These are phyloP conservation scores for Thalassiosira sp. DNA, from an alignment of 352 stramenopile genomes.

Conservation along the genomic window DNA sequence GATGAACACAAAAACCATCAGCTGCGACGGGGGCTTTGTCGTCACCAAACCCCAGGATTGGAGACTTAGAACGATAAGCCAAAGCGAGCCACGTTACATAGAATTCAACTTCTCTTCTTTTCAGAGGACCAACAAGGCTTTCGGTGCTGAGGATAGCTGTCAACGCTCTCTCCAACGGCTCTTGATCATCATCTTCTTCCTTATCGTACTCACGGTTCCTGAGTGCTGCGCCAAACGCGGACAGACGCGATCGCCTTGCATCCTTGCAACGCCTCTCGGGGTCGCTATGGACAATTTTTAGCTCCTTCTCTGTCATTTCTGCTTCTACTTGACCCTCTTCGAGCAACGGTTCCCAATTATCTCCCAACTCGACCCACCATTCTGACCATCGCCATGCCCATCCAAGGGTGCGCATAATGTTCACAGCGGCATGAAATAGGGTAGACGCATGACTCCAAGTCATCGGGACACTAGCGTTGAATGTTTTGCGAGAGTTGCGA, in stretches of 20 bases:
- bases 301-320: constrained; percentile 77
- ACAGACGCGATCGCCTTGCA: constrained; percentile 73
- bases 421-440: constrained; percentile 69
- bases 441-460: constrained; percentile 61
- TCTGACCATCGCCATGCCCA: constrained; percentile 84
- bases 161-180: constrained; percentile 69
- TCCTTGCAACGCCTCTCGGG: constrained; percentile 65
- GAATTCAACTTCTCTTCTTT: constrained; percentile 79
- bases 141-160: constrained; percentile 63
- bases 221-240: constrained; percentile 79
- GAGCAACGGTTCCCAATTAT: constrained; percentile 78
- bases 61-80: constrained; percentile 78
- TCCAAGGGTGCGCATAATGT: constrained; percentile 67
- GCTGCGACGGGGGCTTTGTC: constrained; percentile 72
- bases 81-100: constrained; percentile 72
- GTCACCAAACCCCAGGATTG: constrained; percentile 68
- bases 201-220: constrained; percentile 81
- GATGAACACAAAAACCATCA: constrained; percentile 57
- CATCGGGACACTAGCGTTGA: constrained; percentile 44
- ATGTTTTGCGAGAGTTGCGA: constrained; percentile 36
- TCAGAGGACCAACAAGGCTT: constrained; percentile 76
- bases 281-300: constrained; percentile 74
- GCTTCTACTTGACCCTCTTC: constrained; percentile 69
- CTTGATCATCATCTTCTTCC: constrained; percentile 64
- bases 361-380: constrained; percentile 78